Base-by-base conservation (phyloP, 345 rosid species). In the Hypericum perforatum region DNA sequence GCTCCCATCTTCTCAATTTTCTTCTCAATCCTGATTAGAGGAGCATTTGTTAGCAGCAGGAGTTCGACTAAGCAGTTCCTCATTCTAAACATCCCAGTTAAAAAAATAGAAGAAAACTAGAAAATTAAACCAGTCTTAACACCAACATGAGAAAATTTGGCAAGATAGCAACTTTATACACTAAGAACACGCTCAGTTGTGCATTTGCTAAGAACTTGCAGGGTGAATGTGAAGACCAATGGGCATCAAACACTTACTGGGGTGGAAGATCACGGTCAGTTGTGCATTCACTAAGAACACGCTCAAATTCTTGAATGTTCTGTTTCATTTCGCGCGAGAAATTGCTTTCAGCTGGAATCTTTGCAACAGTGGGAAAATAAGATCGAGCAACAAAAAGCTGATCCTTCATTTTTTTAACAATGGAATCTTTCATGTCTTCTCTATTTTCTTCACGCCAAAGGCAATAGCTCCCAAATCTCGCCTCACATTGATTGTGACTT, bases 301-400 rank as follows among this genome's bases (percentile, higher is more conserved):
- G 87, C 84, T 92, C 98, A 45, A 92, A 58, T 53, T 88, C 97
- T 82, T 88, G 99, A 68, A 92, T 92, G 63, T 78, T 88, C 70
- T 78, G 95, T 73, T 55, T 85, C 76, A 92, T 41, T 73, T 84
- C 99, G 53, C 65, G 82, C 59, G 97, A 68, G 59, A 92, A 71
- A 63, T 70, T 77, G 69, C 58, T 75, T 65, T 85, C 89, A 48
- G 75, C 63, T 64, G 86, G 94, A 69, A 88, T 79, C 66, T 92
- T 92, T 41, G 99, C 97, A 73, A 92, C 76, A 56, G 73, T 92
- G 41, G 99, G 97, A 70, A 69, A 92, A 75, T 92, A 92, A 67
- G 99, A 85, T 67, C 99, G 79, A 57, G 95, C 95, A 51, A 80
- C 89, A 65, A 92, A 92, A 58, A 92, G 94, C 61, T 63, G 81